phyloP scores from a whole-genome alignment of 2,329 filamentous ascomycete species.

The Xylariaceae sp. region DNA sequence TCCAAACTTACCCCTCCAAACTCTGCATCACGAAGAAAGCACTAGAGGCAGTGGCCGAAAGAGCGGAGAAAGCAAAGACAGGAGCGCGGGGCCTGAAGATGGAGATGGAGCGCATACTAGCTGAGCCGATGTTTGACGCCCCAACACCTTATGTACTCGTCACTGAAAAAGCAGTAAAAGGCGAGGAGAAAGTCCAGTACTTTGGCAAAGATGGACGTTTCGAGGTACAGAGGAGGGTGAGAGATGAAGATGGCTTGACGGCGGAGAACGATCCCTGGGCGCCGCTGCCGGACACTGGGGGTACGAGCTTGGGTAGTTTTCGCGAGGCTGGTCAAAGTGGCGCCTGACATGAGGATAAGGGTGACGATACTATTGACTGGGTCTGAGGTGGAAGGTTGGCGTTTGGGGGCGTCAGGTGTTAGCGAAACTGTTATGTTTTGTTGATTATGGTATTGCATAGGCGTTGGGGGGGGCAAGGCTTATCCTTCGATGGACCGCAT shows the following conservation, averaged over 20 bases:
- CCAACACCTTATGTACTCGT: slow-evolving; percentile 73
- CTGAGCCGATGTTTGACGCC: slow-evolving; percentile 77
- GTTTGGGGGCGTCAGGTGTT: neutral
- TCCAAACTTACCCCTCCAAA: slow-evolving; percentile 73
- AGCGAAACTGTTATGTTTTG: too few species aligned
- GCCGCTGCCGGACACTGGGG: slow-evolving; percentile 10
- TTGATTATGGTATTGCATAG: too few species aligned
- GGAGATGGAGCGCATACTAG: slow-evolving; percentile 74
- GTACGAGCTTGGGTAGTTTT: slow-evolving; percentile 26
- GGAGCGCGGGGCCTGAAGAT: slow-evolving; percentile 77
- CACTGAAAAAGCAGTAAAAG: slow-evolving; percentile 64
- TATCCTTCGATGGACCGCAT: too few species aligned
- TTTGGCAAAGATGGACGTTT: slow-evolving; percentile 68
- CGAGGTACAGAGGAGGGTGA: slow-evolving; percentile 64
- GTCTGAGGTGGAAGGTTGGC: too few species aligned
- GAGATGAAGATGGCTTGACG: slow-evolving; percentile 53
- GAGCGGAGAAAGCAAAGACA: slow-evolving; percentile 59
- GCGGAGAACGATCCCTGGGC: slow-evolving; percentile 11
- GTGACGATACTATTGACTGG: too few species aligned
- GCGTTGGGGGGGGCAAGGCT: too few species aligned
- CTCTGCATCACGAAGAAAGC: slow-evolving; percentile 80
- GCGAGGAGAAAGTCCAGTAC: slow-evolving; percentile 55
- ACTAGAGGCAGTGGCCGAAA: slow-evolving; percentile 73
- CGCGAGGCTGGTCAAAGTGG: slow-evolving; percentile 33
- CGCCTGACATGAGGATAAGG: slow-evolving; percentile 13